Percentiles rank a stretch among this genome's conserved stretches.
These are phyloP conservation scores for Apiotrichum sp. DNA, from an alignment of 1,284 basidiomycete genomes.

Conservation along the genomic window DNA sequence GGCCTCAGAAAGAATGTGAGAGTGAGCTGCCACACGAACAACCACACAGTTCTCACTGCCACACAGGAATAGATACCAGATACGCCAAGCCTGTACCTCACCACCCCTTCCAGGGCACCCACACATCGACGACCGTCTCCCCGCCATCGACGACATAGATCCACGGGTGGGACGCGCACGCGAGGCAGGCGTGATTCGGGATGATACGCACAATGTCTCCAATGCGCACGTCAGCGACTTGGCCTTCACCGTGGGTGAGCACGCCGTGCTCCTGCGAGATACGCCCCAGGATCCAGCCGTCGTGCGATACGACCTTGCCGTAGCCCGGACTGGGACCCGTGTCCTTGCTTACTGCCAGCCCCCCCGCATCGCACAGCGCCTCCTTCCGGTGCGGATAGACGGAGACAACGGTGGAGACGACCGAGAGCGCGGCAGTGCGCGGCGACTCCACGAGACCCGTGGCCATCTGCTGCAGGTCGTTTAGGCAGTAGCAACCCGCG, in stretches of 20 bases:
- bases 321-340: constrained; percentile 64
- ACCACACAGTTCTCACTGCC: too few species aligned
- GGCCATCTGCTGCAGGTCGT: constrained; percentile 75
- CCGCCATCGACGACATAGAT: constrained; percentile 69
- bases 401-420: constrained; percentile 67
- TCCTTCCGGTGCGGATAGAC: constrained; percentile 60
- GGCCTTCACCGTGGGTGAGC: constrained; percentile 45
- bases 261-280: constrained; percentile 77
- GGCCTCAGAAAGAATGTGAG: too few species aligned
- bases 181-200: constrained; percentile 58
- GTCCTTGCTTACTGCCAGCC: constrained; percentile 78
- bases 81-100: constrained; percentile 35
- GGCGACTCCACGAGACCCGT: constrained; percentile 58
- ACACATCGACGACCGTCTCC: constrained; percentile 66
- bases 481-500: constrained; percentile 70
- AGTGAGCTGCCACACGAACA: too few species aligned
- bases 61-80: too few species aligned
- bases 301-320: constrained; percentile 59
- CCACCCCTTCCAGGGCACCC: constrained; percentile 90
- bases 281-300: constrained; percentile 64
- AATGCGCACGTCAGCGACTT: constrained; percentile 47
- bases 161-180: constrained; percentile 69
- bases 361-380: constrained; percentile 69
- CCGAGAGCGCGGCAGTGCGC: constrained; percentile 52
- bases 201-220: constrained; percentile 51